Base-by-base conservation (phyloP, 2,329 filamentous ascomycete species). In the Sporothrix dimorphospora region DNA sequence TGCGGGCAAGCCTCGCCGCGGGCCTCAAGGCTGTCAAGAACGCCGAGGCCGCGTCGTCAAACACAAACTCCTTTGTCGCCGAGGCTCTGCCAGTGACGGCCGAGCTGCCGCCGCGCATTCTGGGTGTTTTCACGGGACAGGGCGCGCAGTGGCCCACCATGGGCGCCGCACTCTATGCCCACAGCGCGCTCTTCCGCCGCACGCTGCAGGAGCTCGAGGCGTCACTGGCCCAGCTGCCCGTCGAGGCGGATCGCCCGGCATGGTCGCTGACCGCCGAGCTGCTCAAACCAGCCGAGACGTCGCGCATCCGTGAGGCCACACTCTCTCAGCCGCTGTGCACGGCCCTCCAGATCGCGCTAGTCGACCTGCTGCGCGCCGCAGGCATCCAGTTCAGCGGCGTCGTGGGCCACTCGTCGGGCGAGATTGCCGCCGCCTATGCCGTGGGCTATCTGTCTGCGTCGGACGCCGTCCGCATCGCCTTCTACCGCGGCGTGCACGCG, bases 271-370 rank as follows among this genome's bases (percentile, higher is more conserved):
- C 21, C 1, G 68, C 57, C 6, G 72, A 75, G 69, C 69, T 77
- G 5, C 47, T 69, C 11, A 59, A 68, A 19, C 63, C 71, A 11
- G 61, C 67, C 3, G 69, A 55, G n/a, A 73, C 72, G 1, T 74
- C 72, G 40, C 72, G 72, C 30, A 66, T 78, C 16, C 55, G 72
- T 8, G 69, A 74, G 59, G 81, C 84, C 0, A 79, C 81, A 3
- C 74, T 87, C 27, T 82, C 84, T 0, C 87, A 89, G 73, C 84
- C 87, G 0, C 76, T 87, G 0, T 88, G 84, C 69, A 88, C 86
- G 0, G 86, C 86, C 0, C 55, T 89, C 0, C 87, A 89, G 74
- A 79, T 89, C 1, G 86, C 79, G 0, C 75, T 80, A 0, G 75
- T 80, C 0, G 76, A 80, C 42, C 72, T 81, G 5, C 74, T 81